Conservation (phyloP, 192 early-diverging fungal species). For the Linderina pennispora region DNA sequence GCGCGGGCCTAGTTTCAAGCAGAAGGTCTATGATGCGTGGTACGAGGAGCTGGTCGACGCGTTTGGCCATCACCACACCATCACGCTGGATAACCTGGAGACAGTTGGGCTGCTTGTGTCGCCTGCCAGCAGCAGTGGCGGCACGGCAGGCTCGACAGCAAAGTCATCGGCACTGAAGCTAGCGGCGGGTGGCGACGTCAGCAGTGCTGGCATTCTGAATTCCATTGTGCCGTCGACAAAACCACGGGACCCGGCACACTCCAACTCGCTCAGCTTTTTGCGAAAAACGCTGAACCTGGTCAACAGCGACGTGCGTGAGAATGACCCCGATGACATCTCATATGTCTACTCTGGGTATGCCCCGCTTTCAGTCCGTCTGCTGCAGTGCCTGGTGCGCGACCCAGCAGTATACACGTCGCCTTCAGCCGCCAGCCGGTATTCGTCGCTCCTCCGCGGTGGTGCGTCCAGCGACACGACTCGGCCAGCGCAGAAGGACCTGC, state of each 20-base stretch:
- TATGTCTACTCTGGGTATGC: slow-evolving; percentile 97
- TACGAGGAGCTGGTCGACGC: slow-evolving; percentile 82
- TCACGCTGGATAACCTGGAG: slow-evolving; percentile 77
- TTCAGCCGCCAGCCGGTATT: slow-evolving; percentile 30
- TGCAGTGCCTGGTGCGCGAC: slow-evolving; percentile 68
- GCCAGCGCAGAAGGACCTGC: slow-evolving; percentile 7
- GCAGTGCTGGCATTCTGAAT: slow-evolving; percentile 7
- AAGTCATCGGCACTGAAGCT: not conserved
- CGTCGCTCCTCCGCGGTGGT: slow-evolving; percentile 36
- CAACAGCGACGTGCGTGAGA: slow-evolving; percentile 83
- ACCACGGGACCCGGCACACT: slow-evolving; percentile 19
- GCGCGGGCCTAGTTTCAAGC: slow-evolving; percentile 69
- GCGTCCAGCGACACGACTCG: slow-evolving; percentile 30
- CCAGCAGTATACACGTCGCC: slow-evolving; percentile 24
- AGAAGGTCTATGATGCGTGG: slow-evolving; percentile 76
- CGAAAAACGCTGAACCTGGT: slow-evolving; percentile 70
- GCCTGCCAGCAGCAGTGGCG: too few species aligned
- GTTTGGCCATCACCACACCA: slow-evolving; percentile 85
- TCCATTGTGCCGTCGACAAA: slow-evolving; percentile 14
- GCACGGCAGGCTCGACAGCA: too few species aligned
- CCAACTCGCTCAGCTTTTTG: slow-evolving; percentile 41
- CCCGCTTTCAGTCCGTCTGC: slow-evolving; percentile 79
- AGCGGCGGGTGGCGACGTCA: not conserved
- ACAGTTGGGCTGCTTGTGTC: slow-evolving; percentile 58
- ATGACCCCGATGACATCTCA: slow-evolving; percentile 76